Base-by-base conservation (phyloP, 768 basidiomycete species). In the Suillus paluster region DNA sequence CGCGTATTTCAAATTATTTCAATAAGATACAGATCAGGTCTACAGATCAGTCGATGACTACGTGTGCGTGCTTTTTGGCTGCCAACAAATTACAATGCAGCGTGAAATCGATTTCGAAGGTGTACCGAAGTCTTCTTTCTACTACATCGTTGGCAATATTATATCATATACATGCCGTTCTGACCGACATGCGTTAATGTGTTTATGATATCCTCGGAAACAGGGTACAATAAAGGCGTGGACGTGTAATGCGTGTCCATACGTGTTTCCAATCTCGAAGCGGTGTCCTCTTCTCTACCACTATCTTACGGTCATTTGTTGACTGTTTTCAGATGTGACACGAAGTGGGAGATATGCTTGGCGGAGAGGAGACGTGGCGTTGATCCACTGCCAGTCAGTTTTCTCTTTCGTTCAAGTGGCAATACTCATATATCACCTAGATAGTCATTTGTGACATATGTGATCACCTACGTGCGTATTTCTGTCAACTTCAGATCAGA, bases 11-110 rank as follows among this genome's bases (percentile, higher is more conserved):
- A 92, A 95, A 54, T 95, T 96, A 6, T 75, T 99, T 92, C 77
- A 92, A 95, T 71, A 95, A 97, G 79, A 80, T 98, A 15, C 97
- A 99, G 73, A 99, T 97, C 64, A 80, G 95, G 45, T 95, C 92
- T 67, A 93, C 92, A 0, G 93, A 95, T 70, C 93, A 95, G 70
- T 92, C 92, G 30, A 30, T 6, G 30, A 30, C 30, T 30, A 30
- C 30, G 30, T 30, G 30, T 30, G 30, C 6, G 30, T 30, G 30
- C 30, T 30, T 30, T 6, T 30, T 6, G 30, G 30, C 30, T 30
- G 30, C 30, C 30, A 6, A 30, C 30, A n/a, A n/a, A n/a, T n/a
- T n/a, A n/a, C n/a, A 6, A 30, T 6, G 30, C 30, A 30, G 30
- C 6, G 6, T 30, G 30, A 30, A 30, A 30, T 30, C 6, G 30